Evolutionary conservation across 2,329 filamentous ascomycete genomes (phyloP).

Genomic region (Hymenoscyphus linearis): DNA sequence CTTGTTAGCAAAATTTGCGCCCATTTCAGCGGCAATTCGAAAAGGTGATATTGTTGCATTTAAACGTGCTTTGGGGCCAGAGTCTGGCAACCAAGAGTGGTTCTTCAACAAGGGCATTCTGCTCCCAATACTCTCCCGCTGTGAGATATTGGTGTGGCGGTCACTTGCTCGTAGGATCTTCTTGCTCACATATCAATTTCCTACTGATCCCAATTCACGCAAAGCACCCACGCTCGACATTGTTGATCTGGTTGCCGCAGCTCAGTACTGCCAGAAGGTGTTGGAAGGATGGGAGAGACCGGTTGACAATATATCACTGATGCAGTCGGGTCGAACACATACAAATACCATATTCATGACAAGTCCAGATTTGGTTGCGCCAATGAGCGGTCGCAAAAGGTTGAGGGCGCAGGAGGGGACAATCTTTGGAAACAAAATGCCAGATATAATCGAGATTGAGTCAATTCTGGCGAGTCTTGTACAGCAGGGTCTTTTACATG

Average conservation of each 20-base stretch:
- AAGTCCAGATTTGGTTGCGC: conserved; percentile 34
- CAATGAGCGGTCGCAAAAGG: conserved; percentile 43
- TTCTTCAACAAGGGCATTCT: conserved; percentile 72
- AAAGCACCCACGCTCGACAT: conserved; percentile 73
- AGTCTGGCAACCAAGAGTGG: conserved; percentile 58
- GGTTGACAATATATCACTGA: conserved; percentile 26
- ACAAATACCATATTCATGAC: conserved; percentile 48
- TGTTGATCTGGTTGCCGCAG: conserved; percentile 58
- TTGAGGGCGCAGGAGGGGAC: conserved; percentile 54
- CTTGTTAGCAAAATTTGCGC: conserved; percentile 62
- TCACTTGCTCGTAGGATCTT: conserved; percentile 75
- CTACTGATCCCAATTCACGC: conserved; percentile 49
- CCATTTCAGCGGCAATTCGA: conserved; percentile 66
- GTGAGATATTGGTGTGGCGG: conserved; percentile 80
- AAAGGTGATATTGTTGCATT: conserved; percentile 71
- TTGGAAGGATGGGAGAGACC: conserved; percentile 50
- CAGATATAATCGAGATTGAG: conserved; percentile 65
- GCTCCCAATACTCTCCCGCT: conserved; percentile 68
- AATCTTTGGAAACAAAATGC: conserved; percentile 57
- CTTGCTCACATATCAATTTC: conserved; percentile 69
- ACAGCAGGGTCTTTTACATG: conserved; percentile 74
- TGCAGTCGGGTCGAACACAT: conserved; percentile 32
- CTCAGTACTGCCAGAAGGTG: conserved; percentile 58
- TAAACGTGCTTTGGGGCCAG: conserved; percentile 57
- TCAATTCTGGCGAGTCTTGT: conserved; percentile 71